phyloP scores from a whole-genome alignment of 768 basidiomycete genomes.

The Neoboletus brunneissimus region DNA sequence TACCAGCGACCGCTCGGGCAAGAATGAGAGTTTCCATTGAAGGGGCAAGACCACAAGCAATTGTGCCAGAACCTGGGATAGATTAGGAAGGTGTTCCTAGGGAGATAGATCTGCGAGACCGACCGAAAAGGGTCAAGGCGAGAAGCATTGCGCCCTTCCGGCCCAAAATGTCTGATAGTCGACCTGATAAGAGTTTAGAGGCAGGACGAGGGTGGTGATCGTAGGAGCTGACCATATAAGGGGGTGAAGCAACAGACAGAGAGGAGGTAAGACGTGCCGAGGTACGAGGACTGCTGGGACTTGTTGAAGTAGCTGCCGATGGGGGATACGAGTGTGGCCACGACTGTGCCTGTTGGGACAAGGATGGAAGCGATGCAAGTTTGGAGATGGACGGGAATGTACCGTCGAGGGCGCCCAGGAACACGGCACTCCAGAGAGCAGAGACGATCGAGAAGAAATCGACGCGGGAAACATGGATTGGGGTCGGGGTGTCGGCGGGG shows the following conservation, averaged over 20 bases:
- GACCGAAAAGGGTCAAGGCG: constrained; percentile 81
- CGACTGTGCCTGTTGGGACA: constrained; percentile 59
- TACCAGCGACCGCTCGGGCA: constrained; percentile 83
- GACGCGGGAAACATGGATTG: constrained; percentile 47
- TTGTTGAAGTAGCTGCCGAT: constrained; percentile 85
- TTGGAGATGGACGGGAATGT: constrained; percentile 22
- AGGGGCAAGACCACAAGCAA: constrained; percentile 82
- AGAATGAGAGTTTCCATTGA: constrained; percentile 81
- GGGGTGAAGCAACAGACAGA: constrained; percentile 92
- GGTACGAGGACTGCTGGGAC: constrained; percentile 78
- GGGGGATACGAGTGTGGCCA: constrained; percentile 79
- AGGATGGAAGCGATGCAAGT: neutral
- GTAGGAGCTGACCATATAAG: constrained; percentile 60
- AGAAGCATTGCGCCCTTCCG: constrained; percentile 85
- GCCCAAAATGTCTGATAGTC: constrained; percentile 80
- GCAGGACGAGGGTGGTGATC: constrained; percentile 3
- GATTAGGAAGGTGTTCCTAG: constrained; percentile 17
- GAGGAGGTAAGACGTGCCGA: constrained; percentile 84
- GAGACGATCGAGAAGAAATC: constrained; percentile 70
- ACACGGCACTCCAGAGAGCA: constrained; percentile 79
- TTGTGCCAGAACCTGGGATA: constrained; percentile 68
- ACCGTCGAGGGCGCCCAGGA: constrained; percentile 86
- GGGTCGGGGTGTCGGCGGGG: constrained; percentile 29
- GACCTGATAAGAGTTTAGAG: constrained; percentile 48
- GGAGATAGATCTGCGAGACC: constrained; percentile 22